Conservation (phyloP, 768 basidiomycete species). For the Porphyrellus cyaneotinctus region DNA sequence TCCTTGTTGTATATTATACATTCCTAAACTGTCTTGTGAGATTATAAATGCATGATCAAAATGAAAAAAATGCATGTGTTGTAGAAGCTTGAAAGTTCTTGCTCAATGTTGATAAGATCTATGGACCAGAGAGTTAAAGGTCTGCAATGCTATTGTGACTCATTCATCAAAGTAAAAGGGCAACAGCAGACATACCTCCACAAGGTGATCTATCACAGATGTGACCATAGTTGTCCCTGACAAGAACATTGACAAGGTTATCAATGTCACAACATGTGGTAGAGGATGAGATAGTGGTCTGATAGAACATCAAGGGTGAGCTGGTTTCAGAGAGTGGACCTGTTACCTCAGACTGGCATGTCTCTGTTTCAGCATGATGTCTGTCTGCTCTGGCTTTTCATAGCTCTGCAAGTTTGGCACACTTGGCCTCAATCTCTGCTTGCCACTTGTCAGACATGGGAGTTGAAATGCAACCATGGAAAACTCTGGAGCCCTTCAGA, state of each 20-base stretch:
- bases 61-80: conserved; percentile 52
- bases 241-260: conserved; percentile 58
- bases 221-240: conserved; percentile 47
- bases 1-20: conserved; percentile 82
- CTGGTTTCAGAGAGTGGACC: not conserved
- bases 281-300: conserved; percentile 39
- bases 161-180: not conserved
- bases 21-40: conserved; percentile 43
- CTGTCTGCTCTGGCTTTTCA: conserved; percentile 43
- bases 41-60: not conserved
- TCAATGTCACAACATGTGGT: conserved; percentile 57
- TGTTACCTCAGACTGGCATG: conserved; percentile 26
- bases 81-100: conserved; percentile 85
- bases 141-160: conserved; percentile 33
- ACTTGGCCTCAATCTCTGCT: too few relatives aligned
- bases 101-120: conserved; percentile 83
- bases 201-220: conserved; percentile 58
- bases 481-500: too few relatives aligned
- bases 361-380: conserved; percentile 50
- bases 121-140: conserved; percentile 59
- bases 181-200: conserved; percentile 51
- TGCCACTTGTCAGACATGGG: too few relatives aligned
- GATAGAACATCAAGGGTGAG: conserved; percentile 14
- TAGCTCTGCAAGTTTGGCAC: conserved; percentile 64
- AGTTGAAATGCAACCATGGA: too few relatives aligned